Evolutionary conservation across 352 stramenopile genomes (phyloP).

Genomic region (Pythium oligandrum): DNA sequence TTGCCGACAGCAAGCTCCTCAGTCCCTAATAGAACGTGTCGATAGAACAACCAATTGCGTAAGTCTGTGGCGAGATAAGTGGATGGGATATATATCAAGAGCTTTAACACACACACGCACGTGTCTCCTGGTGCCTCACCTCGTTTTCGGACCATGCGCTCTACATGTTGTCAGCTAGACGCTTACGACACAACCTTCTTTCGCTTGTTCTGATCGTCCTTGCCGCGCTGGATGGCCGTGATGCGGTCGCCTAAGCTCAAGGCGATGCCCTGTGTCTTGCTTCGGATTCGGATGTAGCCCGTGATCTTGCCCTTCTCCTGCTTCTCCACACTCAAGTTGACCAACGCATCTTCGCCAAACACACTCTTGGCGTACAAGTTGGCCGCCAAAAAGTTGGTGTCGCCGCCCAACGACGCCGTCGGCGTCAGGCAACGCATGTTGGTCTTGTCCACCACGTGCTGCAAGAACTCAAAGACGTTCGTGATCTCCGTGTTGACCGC

Average conservation of each 20-base stretch:
- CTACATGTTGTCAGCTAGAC: too few species aligned
- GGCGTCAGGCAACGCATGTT: constrained; percentile 99
- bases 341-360: constrained; percentile 97
- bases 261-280: constrained; percentile 99
- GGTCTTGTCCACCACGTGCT: constrained; percentile 98
- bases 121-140: too few species aligned
- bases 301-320: constrained; percentile 96
- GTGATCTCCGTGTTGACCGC: constrained; percentile 96
- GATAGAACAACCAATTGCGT: too few species aligned
- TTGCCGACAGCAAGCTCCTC: too few species aligned
- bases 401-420: constrained; percentile 80
- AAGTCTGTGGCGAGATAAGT: too few species aligned
- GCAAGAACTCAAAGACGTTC: constrained; percentile 96
- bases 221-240: constrained; percentile 93
- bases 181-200: constrained; percentile 71
- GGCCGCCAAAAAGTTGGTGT: constrained; percentile 92
- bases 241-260: constrained; percentile 98
- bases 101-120: too few species aligned
- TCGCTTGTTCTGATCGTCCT: constrained; percentile 80
- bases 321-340: constrained; percentile 99
- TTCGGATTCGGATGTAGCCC: constrained; percentile 99
- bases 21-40: too few species aligned
- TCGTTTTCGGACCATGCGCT: too few species aligned
- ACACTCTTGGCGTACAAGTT: constrained; percentile 92
- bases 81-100: too few species aligned